Conservation (phyloP, 805 yeast species). For the Pichia scutulata region DNA sequence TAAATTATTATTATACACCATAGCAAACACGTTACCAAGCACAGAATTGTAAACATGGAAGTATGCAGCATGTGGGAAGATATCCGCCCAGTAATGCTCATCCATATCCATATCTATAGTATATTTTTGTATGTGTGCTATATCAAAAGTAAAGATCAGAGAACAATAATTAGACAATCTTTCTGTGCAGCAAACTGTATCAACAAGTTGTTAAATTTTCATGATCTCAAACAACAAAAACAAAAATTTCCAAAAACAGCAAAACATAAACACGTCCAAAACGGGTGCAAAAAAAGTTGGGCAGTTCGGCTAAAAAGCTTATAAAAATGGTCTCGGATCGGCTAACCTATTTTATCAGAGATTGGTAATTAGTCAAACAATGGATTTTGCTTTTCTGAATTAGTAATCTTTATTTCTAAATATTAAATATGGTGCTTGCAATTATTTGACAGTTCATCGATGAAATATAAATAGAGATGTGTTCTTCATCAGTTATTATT, state of each 20-base stretch:
- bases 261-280: not conserved
- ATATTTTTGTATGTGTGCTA: not conserved
- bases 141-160: too few relatives aligned
- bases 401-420: too few relatives aligned
- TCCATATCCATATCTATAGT: slow-evolving; percentile 12
- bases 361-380: too few relatives aligned
- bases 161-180: too few relatives aligned
- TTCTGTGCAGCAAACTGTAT: not conserved
- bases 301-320: not conserved
- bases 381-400: too few relatives aligned
- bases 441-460: too few relatives aligned
- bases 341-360: too few relatives aligned
- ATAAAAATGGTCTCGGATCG: too few relatives aligned
- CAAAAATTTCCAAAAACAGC: not conserved
- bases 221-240: not conserved
- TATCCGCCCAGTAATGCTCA: slow-evolving; percentile 32
- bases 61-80: slow-evolving; percentile 44
- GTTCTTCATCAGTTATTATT: too few relatives aligned
- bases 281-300: not conserved
- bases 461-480: too few relatives aligned
- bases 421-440: too few relatives aligned
- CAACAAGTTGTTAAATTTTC: not conserved
- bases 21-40: slow-evolving; percentile 38
- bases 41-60: slow-evolving; percentile 44
- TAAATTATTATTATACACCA: slow-evolving; percentile 42